Evolutionary conservation across 768 basidiomycete genomes (phyloP).

Genomic region (Tubosaeta sp.): DNA sequence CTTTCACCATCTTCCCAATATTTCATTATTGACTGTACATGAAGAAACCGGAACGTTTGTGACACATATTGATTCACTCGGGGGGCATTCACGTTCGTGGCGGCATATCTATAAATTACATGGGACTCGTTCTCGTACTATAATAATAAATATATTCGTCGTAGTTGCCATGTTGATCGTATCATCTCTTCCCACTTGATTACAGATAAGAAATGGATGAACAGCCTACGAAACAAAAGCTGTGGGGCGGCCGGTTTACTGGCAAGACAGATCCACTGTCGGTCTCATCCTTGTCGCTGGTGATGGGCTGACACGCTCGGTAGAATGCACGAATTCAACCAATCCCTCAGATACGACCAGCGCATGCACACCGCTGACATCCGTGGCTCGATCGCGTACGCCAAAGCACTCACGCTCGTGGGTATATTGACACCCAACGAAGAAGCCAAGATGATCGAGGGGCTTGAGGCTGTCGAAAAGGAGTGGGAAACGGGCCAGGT

Average conservation of each 20-base stretch:
- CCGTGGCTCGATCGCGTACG: conserved; percentile 91
- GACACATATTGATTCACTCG: conserved; percentile 1
- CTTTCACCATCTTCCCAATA: conserved; percentile 8
- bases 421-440: conserved; percentile 82
- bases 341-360: conserved; percentile 91
- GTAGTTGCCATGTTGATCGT: neutral
- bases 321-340: conserved; percentile 98
- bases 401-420: conserved; percentile 76
- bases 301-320: conserved; percentile 1
- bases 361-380: conserved; percentile 93
- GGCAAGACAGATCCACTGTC: conserved; percentile 70
- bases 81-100: neutral
- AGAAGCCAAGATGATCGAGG: conserved; percentile 64
- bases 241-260: conserved; percentile 89
- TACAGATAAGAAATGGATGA: conserved; percentile 28
- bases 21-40: conserved; percentile 8
- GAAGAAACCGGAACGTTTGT: conserved; percentile 3
- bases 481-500: conserved; percentile 86
- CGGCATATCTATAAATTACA: neutral
- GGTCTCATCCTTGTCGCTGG: neutral
- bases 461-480: conserved; percentile 66
- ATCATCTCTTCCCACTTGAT: neutral
- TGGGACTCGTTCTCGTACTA: conserved; percentile 1
- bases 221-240: conserved; percentile 59
- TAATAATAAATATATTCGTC: neutral